These are phyloP conservation scores for Populus davidiana DNA, from an alignment of 345 rosid genomes.

Conservation along the genomic window DNA sequence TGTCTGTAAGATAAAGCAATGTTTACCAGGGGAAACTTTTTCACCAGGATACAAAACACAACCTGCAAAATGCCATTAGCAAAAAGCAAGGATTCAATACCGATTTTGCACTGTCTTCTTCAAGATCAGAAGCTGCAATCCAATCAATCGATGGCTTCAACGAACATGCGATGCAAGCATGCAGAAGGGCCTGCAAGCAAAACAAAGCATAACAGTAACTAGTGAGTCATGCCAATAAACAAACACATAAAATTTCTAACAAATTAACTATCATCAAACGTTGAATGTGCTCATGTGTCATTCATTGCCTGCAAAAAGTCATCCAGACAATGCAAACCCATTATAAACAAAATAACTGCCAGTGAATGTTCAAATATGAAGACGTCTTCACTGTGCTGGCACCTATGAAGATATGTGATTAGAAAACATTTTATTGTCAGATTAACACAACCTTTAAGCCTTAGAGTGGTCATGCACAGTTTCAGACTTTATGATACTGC, in stretches of 20 bases:
- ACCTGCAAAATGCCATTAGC: background rate
- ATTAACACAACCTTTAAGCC: background rate
- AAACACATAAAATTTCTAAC: background rate
- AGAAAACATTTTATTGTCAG: background rate
- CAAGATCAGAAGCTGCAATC: slow-evolving; percentile 42
- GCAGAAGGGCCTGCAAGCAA: slow-evolving; percentile 32
- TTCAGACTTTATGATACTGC: background rate
- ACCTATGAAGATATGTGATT: background rate
- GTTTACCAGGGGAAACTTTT: background rate
- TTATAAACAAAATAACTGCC: background rate
- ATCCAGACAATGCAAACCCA: background rate
- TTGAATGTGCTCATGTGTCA: background rate
- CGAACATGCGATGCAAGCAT: slow-evolving; percentile 34
- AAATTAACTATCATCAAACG: background rate
- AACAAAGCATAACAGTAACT: background rate
- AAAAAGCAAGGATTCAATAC: slow-evolving; percentile 18
- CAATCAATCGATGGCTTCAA: slow-evolving; percentile 36
- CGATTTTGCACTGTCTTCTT: slow-evolving; percentile 29
- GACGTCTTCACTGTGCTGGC: background rate
- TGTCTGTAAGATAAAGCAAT: slow-evolving; percentile 17
- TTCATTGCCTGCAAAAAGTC: background rate
- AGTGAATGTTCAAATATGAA: background rate
- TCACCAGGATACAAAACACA: background rate
- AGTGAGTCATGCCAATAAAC: background rate
- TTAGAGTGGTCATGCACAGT: background rate